Evolutionary conservation across 2,329 filamentous ascomycete species (phyloP), one percentile per base, ranked within the genome.

Genomic region (Tolypocladium capitatum): DNA sequence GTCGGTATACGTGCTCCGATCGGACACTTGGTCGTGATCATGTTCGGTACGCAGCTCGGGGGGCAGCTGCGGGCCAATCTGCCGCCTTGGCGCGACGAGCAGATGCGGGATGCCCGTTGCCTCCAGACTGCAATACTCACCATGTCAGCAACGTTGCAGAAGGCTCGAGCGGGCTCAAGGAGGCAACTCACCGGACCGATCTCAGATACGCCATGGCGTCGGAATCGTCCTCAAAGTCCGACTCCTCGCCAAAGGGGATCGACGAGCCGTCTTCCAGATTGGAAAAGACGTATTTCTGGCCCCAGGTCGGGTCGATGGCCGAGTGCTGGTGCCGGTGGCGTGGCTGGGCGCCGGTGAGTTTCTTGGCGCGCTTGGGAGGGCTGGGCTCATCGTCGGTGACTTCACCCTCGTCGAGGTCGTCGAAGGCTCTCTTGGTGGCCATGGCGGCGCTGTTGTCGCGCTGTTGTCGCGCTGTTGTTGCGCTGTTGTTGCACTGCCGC

Each of bases 21-120:
- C 69, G 4, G 62, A 46, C 16, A 54, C 27, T n/a, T 61, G 56
- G 10, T 65, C 60, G 28, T 64, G 59, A 14, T 58, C 58, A 3
- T 51, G 46, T n/a, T 51, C 49, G 46, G 51, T 51, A 32, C 59
- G 64, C 49, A 56, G 60, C 33, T 65, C 63, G 9, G 65, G 61
- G 5, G 72, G 73, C 4, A 71, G 63, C 55, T 74, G 68, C 1
- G 76, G 75, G 0, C 75, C 76, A 28, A 73, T 68, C 52, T 71
- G 73, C 11, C 70, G 62, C 53, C 71, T 75, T 5, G 78, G 73
- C 1, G 82, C 84, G 42, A 80, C 75, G 46, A 92, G 74, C 11
- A 92, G 68, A 54, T 82, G 75, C 1, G 87, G 87, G 32, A 94
- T 83, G 10, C 72, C 67, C 51, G 71, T 78, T n/a, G 86, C 86